phyloP scores from a whole-genome alignment of 1,139 yeast genomes.

The Hyphopichia burtonii region DNA sequence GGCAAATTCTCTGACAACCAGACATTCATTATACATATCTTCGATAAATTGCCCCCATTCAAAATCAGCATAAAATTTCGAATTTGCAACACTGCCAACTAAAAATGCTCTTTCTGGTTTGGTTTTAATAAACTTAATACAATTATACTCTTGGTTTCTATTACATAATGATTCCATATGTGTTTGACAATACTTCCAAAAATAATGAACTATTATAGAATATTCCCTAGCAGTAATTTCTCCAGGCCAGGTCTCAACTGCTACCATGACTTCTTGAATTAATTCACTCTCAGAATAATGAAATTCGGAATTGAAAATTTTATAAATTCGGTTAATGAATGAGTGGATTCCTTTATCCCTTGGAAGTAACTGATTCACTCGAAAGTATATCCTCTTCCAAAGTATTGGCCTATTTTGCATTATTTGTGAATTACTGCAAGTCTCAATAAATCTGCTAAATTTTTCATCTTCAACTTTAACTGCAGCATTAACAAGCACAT shows the following conservation, averaged over 20 bases:
- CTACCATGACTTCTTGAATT: conserved; percentile 1
- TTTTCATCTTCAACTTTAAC: neutral
- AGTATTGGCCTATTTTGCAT: conserved; percentile 1
- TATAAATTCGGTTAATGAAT: neutral
- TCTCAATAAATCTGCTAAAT: neutral
- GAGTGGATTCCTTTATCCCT: neutral
- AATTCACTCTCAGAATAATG: neutral
- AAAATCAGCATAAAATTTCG: neutral
- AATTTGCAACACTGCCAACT: conserved; percentile 1
- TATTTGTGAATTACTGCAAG: conserved; percentile 2
- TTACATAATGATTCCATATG: conserved; percentile 2
- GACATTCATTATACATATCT: neutral
- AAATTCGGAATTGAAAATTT: neutral
- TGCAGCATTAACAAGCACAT: neutral
- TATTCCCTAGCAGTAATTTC: neutral
- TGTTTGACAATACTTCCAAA: conserved; percentile 1
- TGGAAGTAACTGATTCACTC: neutral
- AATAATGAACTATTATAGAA: neutral
- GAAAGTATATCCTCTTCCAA: neutral
- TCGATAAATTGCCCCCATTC: conserved; percentile 1
- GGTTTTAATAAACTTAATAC: neutral
- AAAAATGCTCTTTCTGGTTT: conserved; percentile 1
- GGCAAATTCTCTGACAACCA: neutral
- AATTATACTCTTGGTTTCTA: neutral
- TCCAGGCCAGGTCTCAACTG: conserved; percentile 1